Conservation (phyloP, 495 filamentous ascomycete genomes). For the Letharia lupina region DNA sequence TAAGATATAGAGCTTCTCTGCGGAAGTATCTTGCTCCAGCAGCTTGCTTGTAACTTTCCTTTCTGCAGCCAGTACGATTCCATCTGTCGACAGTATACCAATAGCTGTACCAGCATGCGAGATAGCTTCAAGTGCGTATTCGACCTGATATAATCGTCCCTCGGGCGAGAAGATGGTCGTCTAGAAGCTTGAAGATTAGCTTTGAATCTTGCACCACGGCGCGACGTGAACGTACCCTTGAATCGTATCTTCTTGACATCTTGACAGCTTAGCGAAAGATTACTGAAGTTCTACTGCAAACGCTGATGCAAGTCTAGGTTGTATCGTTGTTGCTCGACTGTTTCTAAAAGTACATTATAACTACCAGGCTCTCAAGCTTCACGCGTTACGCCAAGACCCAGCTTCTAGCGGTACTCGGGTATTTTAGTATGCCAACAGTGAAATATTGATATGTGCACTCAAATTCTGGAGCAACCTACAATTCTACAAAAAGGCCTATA, state of each 20-base stretch:
- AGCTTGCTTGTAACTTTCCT: slow-evolving; percentile 99
- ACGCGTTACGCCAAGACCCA: slow-evolving; percentile 8
- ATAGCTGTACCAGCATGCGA: slow-evolving; percentile 96
- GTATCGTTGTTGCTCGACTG: neutral
- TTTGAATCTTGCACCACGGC: slow-evolving; percentile 21
- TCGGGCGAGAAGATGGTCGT: slow-evolving; percentile 99
- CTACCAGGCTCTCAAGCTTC: slow-evolving; percentile 16
- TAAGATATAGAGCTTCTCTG: slow-evolving; percentile 98
- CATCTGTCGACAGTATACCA: slow-evolving; percentile 93
- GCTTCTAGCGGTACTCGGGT: neutral
- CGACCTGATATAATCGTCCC: slow-evolving; percentile 95
- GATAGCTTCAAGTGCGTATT: slow-evolving; percentile 98
- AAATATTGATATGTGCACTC: neutral
- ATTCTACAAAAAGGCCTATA: neutral
- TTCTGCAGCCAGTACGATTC: slow-evolving; percentile 97
- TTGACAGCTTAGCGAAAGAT: slow-evolving; percentile 19
- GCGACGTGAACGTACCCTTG: slow-evolving; percentile 55
- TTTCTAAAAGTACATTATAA: neutral
- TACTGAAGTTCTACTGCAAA: neutral
- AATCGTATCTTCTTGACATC: slow-evolving; percentile 99
- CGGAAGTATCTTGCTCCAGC: slow-evolving; percentile 96
- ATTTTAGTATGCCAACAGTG: neutral
- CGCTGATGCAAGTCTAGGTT: neutral
- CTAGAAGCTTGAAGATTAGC: slow-evolving; percentile 49
- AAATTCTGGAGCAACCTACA: neutral